Percentiles rank a stretch among this genome's conserved stretches.
These are phyloP conservation scores for Lichtheimia corymbifera DNA, from an alignment of 371 early-diverging fungal species.

Conservation along the genomic window DNA sequence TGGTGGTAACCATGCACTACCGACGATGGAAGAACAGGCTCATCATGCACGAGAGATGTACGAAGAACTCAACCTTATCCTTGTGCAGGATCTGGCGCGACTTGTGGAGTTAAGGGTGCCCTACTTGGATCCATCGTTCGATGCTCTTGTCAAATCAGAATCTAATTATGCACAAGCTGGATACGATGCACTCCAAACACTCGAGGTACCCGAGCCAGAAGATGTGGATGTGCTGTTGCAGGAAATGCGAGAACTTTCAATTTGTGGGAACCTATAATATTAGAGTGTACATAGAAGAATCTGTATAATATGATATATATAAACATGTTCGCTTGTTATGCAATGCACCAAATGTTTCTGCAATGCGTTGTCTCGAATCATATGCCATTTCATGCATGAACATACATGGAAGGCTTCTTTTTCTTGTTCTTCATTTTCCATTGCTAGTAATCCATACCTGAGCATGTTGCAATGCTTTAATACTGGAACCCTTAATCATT, in stretches of 20 bases:
- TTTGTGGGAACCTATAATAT: slow-evolving; percentile 57
- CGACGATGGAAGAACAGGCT: slow-evolving; percentile 74
- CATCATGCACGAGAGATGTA: slow-evolving; percentile 73
- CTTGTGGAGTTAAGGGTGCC: slow-evolving; percentile 85
- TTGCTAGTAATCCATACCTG: too few relatives aligned
- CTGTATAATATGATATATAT: too few relatives aligned
- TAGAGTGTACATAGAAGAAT: too few relatives aligned
- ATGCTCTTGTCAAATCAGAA: slow-evolving; percentile 89
- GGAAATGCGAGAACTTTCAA: slow-evolving; percentile 84
- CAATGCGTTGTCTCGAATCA: too few relatives aligned
- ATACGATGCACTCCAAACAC: slow-evolving; percentile 62
- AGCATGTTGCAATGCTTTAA: too few relatives aligned
- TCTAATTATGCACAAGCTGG: slow-evolving; percentile 75
- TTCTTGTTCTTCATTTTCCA: too few relatives aligned
- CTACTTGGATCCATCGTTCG: slow-evolving; percentile 89
- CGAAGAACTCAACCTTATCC: slow-evolving; percentile 74
- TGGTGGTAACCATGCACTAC: too few relatives aligned
- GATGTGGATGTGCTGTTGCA: slow-evolving; percentile 74
- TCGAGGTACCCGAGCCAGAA: slow-evolving; percentile 53
- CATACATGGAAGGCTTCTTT: too few relatives aligned
- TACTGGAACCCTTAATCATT: too few relatives aligned
- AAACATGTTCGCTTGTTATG: too few relatives aligned
- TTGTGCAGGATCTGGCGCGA: slow-evolving; percentile 86
- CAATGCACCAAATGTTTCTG: too few relatives aligned
- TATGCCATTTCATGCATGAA: too few relatives aligned